Evolutionary conservation across 768 basidiomycete species (phyloP).

Genomic region (Leccinum imitatum): DNA sequence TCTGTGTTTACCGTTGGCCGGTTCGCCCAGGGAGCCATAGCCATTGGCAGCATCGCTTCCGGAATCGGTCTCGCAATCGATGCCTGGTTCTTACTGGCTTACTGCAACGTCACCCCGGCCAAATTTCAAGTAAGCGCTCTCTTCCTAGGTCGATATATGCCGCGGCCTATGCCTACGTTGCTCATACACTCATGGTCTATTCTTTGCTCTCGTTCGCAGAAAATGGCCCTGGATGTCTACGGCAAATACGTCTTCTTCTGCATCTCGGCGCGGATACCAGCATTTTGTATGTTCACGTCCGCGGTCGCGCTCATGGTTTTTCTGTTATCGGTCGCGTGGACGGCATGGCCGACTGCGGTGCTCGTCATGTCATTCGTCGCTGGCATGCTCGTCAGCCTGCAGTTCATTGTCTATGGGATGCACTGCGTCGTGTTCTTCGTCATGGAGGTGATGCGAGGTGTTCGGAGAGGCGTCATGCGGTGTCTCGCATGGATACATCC

Average conservation of each 20-base stretch:
- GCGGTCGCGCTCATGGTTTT: conserved; percentile 59
- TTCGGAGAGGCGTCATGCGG: conserved; percentile 15
- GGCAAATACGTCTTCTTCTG: conserved; percentile 67
- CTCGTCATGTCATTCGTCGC: conserved; percentile 55
- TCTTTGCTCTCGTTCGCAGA: conserved; percentile 7
- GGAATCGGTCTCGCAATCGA: conserved; percentile 64
- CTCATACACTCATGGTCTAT: background rate
- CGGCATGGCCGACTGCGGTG: conserved; percentile 62
- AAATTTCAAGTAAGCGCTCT: conserved; percentile 53
- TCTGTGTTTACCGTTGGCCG: conserved; percentile 50
- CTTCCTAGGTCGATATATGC: background rate
- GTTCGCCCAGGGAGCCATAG: conserved; percentile 51
- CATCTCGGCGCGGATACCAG: conserved; percentile 62
- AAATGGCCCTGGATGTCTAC: conserved; percentile 51
- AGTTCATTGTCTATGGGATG: conserved; percentile 62
- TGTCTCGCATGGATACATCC: conserved; percentile 15
- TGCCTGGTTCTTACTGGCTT: conserved; percentile 65
- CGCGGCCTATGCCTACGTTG: background rate
- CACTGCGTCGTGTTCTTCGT: conserved; percentile 25
- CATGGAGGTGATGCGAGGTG: conserved; percentile 1
- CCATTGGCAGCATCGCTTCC: conserved; percentile 56
- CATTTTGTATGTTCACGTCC: conserved; percentile 57
- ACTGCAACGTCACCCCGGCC: conserved; percentile 49
- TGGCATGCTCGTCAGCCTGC: conserved; percentile 59
- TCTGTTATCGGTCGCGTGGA: conserved; percentile 59